Conservation (phyloP, 345 rosid genomes). For the Aquilaria malaccensis region DNA sequence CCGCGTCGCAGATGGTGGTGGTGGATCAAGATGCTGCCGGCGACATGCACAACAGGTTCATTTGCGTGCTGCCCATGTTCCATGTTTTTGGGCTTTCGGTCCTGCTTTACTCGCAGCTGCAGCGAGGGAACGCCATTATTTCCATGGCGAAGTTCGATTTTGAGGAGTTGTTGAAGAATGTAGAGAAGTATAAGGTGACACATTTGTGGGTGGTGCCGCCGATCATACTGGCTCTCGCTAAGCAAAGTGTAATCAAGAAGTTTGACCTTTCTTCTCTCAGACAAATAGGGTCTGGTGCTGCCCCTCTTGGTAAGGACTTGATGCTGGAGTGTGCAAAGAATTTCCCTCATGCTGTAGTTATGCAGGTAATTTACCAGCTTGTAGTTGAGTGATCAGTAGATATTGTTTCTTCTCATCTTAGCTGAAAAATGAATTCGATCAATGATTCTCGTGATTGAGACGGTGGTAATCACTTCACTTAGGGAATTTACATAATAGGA, state of each 20-base stretch:
- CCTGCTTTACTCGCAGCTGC: slow-evolving; percentile 46
- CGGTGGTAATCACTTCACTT: neutral
- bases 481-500: neutral
- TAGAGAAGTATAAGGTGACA: slow-evolving; percentile 58
- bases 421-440: no score
- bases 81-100: slow-evolving; percentile 76
- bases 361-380: slow-evolving; percentile 43
- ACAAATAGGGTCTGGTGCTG: slow-evolving; percentile 76
- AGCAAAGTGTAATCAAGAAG: slow-evolving; percentile 44
- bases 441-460: neutral
- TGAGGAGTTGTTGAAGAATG: slow-evolving; percentile 36
- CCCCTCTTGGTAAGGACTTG: slow-evolving; percentile 83
- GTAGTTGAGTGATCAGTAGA: no score
- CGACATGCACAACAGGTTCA: slow-evolving; percentile 37
- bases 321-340: slow-evolving; percentile 71
- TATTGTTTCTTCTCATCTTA: no score
- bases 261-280: slow-evolving; percentile 64
- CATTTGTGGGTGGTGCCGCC: slow-evolving; percentile 89
- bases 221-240: slow-evolving; percentile 72
- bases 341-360: slow-evolving; percentile 41
- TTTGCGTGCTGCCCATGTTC: slow-evolving; percentile 84
- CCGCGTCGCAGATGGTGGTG: slow-evolving; percentile 40
- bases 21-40: slow-evolving; percentile 52
- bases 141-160: slow-evolving; percentile 71
- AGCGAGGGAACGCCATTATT: slow-evolving; percentile 49